A percentile compares a stretch with the other conserved stretches of the same genome.
phyloP scores from a whole-genome alignment of 371 early-diverging fungal species.

The Rhizopus delemar region DNA sequence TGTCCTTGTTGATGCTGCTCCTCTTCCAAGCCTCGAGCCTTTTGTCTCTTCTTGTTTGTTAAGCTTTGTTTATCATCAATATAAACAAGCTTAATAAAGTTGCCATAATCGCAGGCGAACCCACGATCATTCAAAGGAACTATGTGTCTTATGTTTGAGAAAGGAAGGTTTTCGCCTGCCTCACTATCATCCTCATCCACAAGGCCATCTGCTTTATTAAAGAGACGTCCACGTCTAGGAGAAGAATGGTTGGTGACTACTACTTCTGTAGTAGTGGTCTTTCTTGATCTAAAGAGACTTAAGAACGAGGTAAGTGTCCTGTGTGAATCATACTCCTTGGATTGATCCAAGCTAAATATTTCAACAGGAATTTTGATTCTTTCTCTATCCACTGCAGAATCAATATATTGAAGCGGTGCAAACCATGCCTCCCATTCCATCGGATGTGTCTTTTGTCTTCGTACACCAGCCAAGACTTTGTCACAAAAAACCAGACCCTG shows the following conservation, averaged over 20 bases:
- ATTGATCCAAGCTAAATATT: conserved; percentile 19
- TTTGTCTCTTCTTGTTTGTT: conserved; percentile 21
- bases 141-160: conserved; percentile 31
- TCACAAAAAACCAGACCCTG: conserved; percentile 32
- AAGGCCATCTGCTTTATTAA: not conserved
- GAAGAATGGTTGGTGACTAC: conserved; percentile 1
- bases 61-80: conserved; percentile 22
- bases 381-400: conserved; percentile 11
- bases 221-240: conserved; percentile 16
- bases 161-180: conserved; percentile 37
- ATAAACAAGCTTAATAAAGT: conserved; percentile 44
- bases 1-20: not conserved
- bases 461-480: conserved; percentile 37
- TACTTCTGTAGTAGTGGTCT: not conserved
- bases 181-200: conserved; percentile 24
- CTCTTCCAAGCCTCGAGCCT: not conserved
- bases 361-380: conserved; percentile 20
- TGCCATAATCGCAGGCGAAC: conserved; percentile 47
- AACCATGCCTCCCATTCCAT: conserved; percentile 43
- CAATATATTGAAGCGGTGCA: conserved; percentile 37
- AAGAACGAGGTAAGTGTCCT: conserved; percentile 12
- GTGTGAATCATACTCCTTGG: not conserved
- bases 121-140: conserved; percentile 34
- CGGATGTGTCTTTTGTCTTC: conserved; percentile 20
- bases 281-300: conserved; percentile 15